Evolutionary conservation across 2,329 filamentous ascomycete genomes (phyloP), one percentile per base, ranked within the genome.

Genomic region (Pezicula radicicola): DNA sequence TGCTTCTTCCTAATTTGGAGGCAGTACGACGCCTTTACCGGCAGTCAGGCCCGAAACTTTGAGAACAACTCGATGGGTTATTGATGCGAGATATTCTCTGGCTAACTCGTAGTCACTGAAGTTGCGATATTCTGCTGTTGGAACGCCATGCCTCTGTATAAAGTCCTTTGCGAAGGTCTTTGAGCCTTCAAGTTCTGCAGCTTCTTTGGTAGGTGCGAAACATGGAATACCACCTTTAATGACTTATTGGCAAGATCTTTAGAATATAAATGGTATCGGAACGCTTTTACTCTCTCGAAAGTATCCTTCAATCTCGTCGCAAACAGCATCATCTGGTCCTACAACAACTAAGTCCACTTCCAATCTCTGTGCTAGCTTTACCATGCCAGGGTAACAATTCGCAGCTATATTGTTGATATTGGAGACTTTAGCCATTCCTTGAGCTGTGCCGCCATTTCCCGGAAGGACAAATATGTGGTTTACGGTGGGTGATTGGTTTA

Each of bases 141-240:
- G 91, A 62, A 97, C 94, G 62, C 79, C 78, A 72, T 94, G 84
- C 57, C 86, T 84, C 69, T 87, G 85, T 92, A 97, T 97, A 67
- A 97, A 96, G 70, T 96, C 91, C 69, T 97, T 97, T 58, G 88
- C 90, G 70, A 93, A 96, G n/a, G 91, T 89, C 76, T 97, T 97
- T 73, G 88, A 93, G 55, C 92, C 92, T 72, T 97, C 92, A 79
- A 97, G 88, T 42, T 81, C 80, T 16, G 92, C 91, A 25, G 92
- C 91, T 51, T 84, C 84, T 72, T 87, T 83, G 52, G 84, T 87
- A 10, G 92, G 93, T 3, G 91, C 92, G 65, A 97, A 97, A 70
- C 84, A 87, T 61, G 82, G 81, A 66, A 96, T 91, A 41, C 85
- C 85, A 46, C 81, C 54, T 55, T n/a, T 15, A 12, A 21, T 43